Evolutionary conservation across 805 yeast species (phyloP).

Genomic region (Schizosaccharomyces japonicus): DNA sequence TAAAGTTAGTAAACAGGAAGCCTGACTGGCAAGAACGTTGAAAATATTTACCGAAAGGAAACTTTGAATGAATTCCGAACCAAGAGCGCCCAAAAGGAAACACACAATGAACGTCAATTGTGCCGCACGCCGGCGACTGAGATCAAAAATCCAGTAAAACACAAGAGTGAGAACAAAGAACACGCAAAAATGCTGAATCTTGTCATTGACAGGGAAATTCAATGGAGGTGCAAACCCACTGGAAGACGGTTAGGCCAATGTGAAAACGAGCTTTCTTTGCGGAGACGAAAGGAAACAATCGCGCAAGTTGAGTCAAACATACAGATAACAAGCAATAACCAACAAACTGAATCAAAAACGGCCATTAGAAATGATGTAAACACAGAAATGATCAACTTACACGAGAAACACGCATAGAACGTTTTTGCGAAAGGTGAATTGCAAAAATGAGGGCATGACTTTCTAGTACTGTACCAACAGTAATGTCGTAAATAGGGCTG

Average conservation of each 20-base stretch:
- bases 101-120: conserved; percentile 17
- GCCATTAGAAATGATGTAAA: background rate
- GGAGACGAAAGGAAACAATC: too few relatives aligned
- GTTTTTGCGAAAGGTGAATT: background rate
- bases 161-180: conserved; percentile 17
- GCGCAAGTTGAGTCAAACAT: background rate
- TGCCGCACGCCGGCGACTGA: conserved; percentile 17
- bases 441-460: conserved; percentile 1
- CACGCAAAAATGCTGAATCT: conserved; percentile 17
- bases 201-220: conserved; percentile 13
- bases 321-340: background rate
- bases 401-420: background rate
- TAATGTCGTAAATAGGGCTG: too few relatives aligned
- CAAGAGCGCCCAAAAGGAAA: conserved; percentile 18
- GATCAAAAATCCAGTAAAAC: conserved; percentile 23
- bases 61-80: conserved; percentile 19
- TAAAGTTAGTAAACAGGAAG: background rate
- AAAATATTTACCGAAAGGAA: conserved; percentile 13
- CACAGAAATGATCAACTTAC: background rate
- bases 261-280: background rate
- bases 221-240: conserved; percentile 1
- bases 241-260: background rate
- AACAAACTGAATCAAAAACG: background rate
- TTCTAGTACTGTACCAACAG: too few relatives aligned
- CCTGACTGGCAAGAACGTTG: conserved; percentile 3